Evolutionary conservation across 768 basidiomycete species (phyloP), one percentile per base, ranked within the genome.

Genomic region (Rhizopogon vinicolor): DNA sequence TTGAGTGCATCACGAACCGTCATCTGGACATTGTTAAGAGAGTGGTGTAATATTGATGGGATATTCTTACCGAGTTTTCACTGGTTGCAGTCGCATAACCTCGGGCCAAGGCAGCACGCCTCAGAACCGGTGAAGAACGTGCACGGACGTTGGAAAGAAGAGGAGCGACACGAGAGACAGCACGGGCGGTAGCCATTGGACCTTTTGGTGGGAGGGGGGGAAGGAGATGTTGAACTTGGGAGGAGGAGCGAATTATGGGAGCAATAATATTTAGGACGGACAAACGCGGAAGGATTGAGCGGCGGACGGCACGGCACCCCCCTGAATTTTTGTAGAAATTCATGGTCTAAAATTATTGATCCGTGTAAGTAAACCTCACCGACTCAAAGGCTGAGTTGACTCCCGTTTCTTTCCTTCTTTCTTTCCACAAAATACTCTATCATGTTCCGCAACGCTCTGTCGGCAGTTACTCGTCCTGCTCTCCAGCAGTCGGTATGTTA

Each of bases 1-100:
- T 98, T 98, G 60, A 99, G 87, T 43, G 97, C 97, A 54, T 99
- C 97, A 68, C 97, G 92, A 59, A 97, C 96, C 53, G 94, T 98
- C 95, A 96, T 93, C 93, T 94, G 61, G 51, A 57, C 60, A 57
- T 46, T 56, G 63, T 60, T 59, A 62, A 51, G 55, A 57, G 59
- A 54, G 14, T 52, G 53, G 50, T 12, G n/a, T 14, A 12, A 22
- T 44, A 19, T 78, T 77, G 43, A 71, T 68, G 65, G 75, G 54
- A 45, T 25, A 73, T 54, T 76, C 80, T 59, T 62, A 81, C 81
- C 57, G 76, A 70, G 63, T 78, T 71, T 61, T 75, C 76, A 60
- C 68, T 78, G 62, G 79, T 77, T 33, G 31, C 7, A 12, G 88
- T 79, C 42, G 89, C 88, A 75, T 89, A 89, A 28, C 75, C 68